Percentiles rank a stretch among this genome's conserved stretches.
These are phyloP conservation scores for Teratosphaeriaceae sp. DNA, from an alignment of 2,329 filamentous ascomycete species.

Conservation along the genomic window DNA sequence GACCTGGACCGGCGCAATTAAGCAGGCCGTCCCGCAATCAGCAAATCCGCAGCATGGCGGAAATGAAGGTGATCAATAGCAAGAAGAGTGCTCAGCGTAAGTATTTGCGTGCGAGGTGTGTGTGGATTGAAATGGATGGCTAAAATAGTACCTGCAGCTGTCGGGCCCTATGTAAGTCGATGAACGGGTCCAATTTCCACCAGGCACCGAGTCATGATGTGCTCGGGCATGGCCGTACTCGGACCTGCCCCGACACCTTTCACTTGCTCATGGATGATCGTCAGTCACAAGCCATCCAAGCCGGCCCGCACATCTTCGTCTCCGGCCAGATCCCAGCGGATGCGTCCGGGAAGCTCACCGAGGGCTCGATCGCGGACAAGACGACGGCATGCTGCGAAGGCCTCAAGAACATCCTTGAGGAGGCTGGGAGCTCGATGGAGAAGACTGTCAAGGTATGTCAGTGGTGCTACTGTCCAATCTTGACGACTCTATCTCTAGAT, in stretches of 20 bases:
- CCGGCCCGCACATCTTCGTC: slow-evolving; percentile 58
- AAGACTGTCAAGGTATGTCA: slow-evolving; percentile 73
- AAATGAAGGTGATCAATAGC: slow-evolving; percentile 13
- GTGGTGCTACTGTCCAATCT: too few species aligned
- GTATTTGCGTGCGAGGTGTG: neutral
- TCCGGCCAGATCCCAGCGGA: slow-evolving; percentile 58
- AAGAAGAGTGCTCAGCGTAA: slow-evolving; percentile 11
- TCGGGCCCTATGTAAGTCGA: slow-evolving; percentile 8
- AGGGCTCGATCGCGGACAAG: slow-evolving; percentile 60
- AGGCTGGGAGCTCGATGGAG: slow-evolving; percentile 68
- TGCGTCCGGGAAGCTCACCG: slow-evolving; percentile 52
- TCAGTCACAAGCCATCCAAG: slow-evolving; percentile 58
- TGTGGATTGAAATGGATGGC: neutral
- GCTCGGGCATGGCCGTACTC: too few species aligned
- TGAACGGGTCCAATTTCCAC: too few species aligned
- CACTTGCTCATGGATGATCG: too few species aligned
- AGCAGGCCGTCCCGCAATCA: neutral
- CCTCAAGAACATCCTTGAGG: slow-evolving; percentile 74
- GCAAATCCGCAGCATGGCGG: slow-evolving; percentile 6
- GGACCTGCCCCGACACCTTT: too few species aligned
- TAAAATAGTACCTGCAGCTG: neutral
- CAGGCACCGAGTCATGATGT: too few species aligned
- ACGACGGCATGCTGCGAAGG: slow-evolving; percentile 70
- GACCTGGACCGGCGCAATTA: neutral
- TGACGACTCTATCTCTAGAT: too few species aligned